These are phyloP conservation scores for Alternaria longipes DNA, from an alignment of 2,329 filamentous ascomycete species.

Conservation along the genomic window DNA sequence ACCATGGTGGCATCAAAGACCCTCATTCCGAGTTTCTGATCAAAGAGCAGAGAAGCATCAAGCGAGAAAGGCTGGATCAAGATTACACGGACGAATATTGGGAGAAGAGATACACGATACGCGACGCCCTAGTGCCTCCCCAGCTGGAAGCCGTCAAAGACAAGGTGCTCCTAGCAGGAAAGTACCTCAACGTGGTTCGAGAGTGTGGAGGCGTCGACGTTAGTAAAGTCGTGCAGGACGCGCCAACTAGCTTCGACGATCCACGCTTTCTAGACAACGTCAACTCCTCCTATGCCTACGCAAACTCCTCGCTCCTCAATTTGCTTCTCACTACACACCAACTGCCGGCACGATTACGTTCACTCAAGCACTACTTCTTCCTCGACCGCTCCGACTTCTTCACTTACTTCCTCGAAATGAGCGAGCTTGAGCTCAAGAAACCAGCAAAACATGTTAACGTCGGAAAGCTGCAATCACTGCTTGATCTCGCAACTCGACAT, in stretches of 20 bases:
- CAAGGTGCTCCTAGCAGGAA: slow-evolving; percentile 92
- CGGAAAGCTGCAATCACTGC: slow-evolving; percentile 89
- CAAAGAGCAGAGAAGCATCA: slow-evolving; percentile 95
- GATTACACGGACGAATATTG: slow-evolving; percentile 99
- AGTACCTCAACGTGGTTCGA: slow-evolving; percentile 96
- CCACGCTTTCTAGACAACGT: slow-evolving; percentile 93
- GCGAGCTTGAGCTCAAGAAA: slow-evolving; percentile 88
- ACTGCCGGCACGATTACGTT: slow-evolving; percentile 84
- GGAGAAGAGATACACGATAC: slow-evolving; percentile 96
- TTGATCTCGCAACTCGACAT: slow-evolving; percentile 97
- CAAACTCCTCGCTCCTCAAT: slow-evolving; percentile 91
- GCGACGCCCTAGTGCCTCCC: slow-evolving; percentile 88
- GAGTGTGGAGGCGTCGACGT: slow-evolving; percentile 97
- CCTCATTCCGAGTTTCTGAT: slow-evolving; percentile 93
- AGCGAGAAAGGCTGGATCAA: slow-evolving; percentile 86
- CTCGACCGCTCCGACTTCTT: slow-evolving; percentile 98
- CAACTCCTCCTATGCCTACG: slow-evolving; percentile 92
- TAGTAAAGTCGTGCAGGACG: slow-evolving; percentile 84
- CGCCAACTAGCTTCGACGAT: slow-evolving; percentile 94
- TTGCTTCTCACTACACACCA: slow-evolving; percentile 92
- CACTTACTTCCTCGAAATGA: slow-evolving; percentile 94
- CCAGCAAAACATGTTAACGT: slow-evolving; percentile 89
- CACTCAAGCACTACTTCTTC: slow-evolving; percentile 99
- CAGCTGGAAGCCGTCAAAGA: slow-evolving; percentile 91
- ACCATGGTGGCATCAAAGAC: slow-evolving; percentile 94